phyloP scores from a whole-genome alignment of 2,329 filamentous ascomycete genomes.

The Cytospora mali region DNA sequence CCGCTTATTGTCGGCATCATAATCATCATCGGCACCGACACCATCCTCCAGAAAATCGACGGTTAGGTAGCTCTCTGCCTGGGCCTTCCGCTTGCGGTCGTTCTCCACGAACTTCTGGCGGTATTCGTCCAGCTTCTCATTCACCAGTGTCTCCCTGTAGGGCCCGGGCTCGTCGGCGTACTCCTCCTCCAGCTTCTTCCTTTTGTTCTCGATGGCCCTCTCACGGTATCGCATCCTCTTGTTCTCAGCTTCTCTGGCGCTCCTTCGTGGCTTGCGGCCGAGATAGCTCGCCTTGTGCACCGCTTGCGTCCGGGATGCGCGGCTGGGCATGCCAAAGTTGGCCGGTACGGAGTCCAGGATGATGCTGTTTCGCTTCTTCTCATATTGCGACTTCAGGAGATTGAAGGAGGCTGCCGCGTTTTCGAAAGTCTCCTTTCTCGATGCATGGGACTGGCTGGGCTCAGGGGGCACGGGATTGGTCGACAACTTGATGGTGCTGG shows the following conservation, averaged over 20 bases:
- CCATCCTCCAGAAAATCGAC: slow-evolving; percentile 7
- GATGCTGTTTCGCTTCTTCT: neutral
- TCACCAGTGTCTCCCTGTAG: neutral
- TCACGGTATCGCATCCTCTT: neutral
- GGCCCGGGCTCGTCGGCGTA: slow-evolving; percentile 10
- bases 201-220: neutral
- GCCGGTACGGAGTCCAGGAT: slow-evolving; percentile 5
- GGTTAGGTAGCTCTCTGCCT: neutral
- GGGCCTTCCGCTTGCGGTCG: neutral
- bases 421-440: neutral
- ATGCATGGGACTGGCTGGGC: neutral
- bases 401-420: neutral
- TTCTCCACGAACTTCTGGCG: neutral
- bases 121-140: neutral
- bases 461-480: too few species aligned
- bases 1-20: neutral
- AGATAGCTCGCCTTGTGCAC: neutral
- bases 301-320: neutral
- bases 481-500: neutral
- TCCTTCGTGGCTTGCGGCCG: neutral
- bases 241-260: neutral
- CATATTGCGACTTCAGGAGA: neutral
- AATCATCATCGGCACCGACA: neutral
- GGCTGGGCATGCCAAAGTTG: neutral
- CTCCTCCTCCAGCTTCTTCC: neutral